Base-by-base conservation (phyloP, 768 basidiomycete genomes). In the Panus rudis region DNA sequence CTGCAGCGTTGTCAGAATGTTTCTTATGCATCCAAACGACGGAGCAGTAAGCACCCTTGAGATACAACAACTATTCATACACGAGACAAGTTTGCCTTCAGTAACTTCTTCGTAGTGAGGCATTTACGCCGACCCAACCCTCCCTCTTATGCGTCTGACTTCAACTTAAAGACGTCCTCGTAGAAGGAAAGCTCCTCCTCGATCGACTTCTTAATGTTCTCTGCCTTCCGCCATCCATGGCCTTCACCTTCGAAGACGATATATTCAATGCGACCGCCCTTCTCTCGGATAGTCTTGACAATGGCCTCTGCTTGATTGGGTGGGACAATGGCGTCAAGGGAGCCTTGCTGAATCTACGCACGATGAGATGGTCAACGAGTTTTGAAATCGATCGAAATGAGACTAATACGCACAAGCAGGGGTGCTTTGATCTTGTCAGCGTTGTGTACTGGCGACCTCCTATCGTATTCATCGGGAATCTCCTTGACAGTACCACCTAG, bases 291-390 rank as follows among this genome's bases (percentile, higher is more conserved):
- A 43, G 61, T 69, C 12, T 76, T 64, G 28, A 76, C 72, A 39
- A 86, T 82, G 11, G 57, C 56, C 43, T 75, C 68, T 0, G 84
- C 73, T 53, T 89, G 85, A 14, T 67, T 70, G 3, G 79, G 81
- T 0, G 78, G 84, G 0, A 89, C 87, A 24, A 85, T 70, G 46
- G 61, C 64, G 57, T 85, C 82, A 1, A 67, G 57, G 1, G 71
- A 64, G 6, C 84, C 84, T 63, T 88, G 84, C n/a, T 86, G 61
- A 17, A 85, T 73, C 84, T 85, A 23, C 1, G 42, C 33, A 37
- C 5, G n/a, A 17, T 48, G 34, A 21, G 25, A 19, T 7, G 39
- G 13, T 27, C n/a, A 38, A 37, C 39, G 23, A 6, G 26, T 31
- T 6, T 19, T 2, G 14, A 21, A 3, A 11, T n/a, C 25, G 26